Evolutionary conservation across 306 rosid species (phyloP), one percentile per base, ranked within the genome.

Genomic region (Castanea sativa): DNA sequence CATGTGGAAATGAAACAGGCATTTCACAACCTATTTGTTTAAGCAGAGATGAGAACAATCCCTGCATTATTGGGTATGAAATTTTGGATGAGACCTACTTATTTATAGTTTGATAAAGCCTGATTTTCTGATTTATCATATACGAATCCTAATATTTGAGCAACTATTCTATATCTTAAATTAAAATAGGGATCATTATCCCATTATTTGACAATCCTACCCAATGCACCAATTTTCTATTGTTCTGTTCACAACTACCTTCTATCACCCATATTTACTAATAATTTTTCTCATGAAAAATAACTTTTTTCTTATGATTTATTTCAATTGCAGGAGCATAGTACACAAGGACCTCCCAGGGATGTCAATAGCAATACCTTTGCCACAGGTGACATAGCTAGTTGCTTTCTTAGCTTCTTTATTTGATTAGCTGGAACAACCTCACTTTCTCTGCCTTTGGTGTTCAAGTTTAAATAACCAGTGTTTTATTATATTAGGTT

Each of bases 11-110:
- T 76, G 87, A 87, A 80, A 73, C 78, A 32, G 76, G 75, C n/a
- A 14, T 72, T 87, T 82, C 75, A 0, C 90, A 84, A 69, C 97
- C 93, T 55, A 76, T 93, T 74, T 51, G 64, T 70, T 89, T 96
- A 69, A 85, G 65, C 59, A 85, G 80, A 84, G 96, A 93, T 81
- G 97, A 87, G 83, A 85, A 63, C 49, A 86, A 65, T 63, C 78
- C 94, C 70, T 90, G 71, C 86, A 79, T 86, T 8, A 82, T 96
- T 55, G 97, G 99, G 99, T 91, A 91, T 15, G 85, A 68, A 23
- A 35, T 35, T 68, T 67, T 67, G 52, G 67, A 67, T n/a, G 43
- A 35, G 35, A 35, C 52, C 52, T 67, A 67, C n/a, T 8, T 33
- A 33, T 35, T 19, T 67, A 10, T 67, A 29, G 20, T 30, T 64